Evolutionary conservation across 164 flowering plant genomes (phyloP).

Genomic region (Tetracentron sinense): DNA sequence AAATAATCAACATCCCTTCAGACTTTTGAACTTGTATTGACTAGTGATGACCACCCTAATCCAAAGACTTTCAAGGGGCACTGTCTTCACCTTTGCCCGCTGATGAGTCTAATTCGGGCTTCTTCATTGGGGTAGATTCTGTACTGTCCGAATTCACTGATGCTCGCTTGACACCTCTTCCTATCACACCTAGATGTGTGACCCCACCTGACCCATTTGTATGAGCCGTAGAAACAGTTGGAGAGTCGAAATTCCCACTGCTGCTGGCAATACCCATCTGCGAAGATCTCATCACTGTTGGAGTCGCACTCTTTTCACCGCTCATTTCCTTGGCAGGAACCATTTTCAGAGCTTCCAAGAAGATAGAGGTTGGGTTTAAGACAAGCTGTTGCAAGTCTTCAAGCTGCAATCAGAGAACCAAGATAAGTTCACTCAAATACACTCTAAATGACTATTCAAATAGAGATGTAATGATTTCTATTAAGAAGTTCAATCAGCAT

Average conservation of each 20-base stretch:
- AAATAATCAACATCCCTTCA: too few relatives aligned
- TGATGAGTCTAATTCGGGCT: constrained; percentile 38
- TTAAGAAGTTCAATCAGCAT: too few relatives aligned
- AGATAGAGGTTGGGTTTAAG: constrained; percentile 55
- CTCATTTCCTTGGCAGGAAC: constrained; percentile 46
- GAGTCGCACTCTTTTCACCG: constrained; percentile 13
- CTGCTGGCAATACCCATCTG: constrained; percentile 36
- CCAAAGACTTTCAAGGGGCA: constrained; percentile 22
- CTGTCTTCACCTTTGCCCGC: constrained; percentile 28
- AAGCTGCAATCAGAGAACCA: constrained; percentile 47
- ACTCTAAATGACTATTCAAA: too few relatives aligned
- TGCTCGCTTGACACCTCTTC: constrained; percentile 92
- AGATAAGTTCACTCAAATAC: too few relatives aligned
- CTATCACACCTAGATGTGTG: constrained; percentile 93
- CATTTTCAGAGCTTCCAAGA: constrained; percentile 60
- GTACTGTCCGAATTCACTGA: constrained; percentile 29
- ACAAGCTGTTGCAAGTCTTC: constrained; percentile 84
- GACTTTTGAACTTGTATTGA: too few relatives aligned
- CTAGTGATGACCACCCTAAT: neutral
- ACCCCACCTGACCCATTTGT: constrained; percentile 52
- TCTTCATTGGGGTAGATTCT: constrained; percentile 50
- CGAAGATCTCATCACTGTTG: constrained; percentile 45
- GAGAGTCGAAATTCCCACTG: constrained; percentile 45
- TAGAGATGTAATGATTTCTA: too few relatives aligned
- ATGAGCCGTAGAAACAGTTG: constrained; percentile 61